Conservation (phyloP, 305 asterid species). For the Monarda citriodora region DNA sequence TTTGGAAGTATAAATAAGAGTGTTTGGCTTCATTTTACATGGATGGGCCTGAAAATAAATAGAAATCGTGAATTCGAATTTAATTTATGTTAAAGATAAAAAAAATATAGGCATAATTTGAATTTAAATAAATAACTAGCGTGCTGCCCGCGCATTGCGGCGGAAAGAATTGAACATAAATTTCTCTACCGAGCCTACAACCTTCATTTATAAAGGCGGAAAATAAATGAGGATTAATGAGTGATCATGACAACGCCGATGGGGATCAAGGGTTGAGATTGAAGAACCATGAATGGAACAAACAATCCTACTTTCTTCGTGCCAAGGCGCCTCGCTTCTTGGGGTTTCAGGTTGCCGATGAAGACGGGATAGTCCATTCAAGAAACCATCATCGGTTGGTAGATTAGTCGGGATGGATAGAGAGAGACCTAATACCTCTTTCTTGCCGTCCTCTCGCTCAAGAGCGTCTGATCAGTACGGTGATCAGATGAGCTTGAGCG, state of each 20-base stretch:
- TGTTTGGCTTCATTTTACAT: too few relatives aligned
- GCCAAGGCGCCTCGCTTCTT: slow-evolving; percentile 35
- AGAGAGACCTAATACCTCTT: background rate
- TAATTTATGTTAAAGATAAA: too few relatives aligned
- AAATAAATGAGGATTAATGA: background rate
- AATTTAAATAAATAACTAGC: too few relatives aligned
- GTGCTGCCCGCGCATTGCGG: too few relatives aligned
- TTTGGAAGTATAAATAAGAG: too few relatives aligned
- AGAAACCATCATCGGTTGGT: slow-evolving; percentile 2
- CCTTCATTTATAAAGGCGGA: too few relatives aligned
- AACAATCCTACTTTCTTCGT: slow-evolving; percentile 60
- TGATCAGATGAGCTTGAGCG: slow-evolving; percentile 26
- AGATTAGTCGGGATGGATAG: background rate
- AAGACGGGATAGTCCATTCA: slow-evolving; percentile 22
- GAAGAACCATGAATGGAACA: slow-evolving; percentile 21
- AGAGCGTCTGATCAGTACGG: background rate
- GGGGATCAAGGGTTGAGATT: slow-evolving; percentile 12
- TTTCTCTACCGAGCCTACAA: too few relatives aligned
- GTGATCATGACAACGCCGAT: background rate
- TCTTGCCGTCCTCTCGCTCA: background rate
- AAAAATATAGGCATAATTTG: too few relatives aligned
- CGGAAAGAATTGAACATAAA: too few relatives aligned
- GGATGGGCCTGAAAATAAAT: too few relatives aligned
- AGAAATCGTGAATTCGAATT: too few relatives aligned
- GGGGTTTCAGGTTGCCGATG: slow-evolving; percentile 6